Percentiles rank a stretch among this genome's conserved stretches.
Conservation (phyloP, 108 stramenopile genomes). For the Skeletonema menzelii region DNA sequence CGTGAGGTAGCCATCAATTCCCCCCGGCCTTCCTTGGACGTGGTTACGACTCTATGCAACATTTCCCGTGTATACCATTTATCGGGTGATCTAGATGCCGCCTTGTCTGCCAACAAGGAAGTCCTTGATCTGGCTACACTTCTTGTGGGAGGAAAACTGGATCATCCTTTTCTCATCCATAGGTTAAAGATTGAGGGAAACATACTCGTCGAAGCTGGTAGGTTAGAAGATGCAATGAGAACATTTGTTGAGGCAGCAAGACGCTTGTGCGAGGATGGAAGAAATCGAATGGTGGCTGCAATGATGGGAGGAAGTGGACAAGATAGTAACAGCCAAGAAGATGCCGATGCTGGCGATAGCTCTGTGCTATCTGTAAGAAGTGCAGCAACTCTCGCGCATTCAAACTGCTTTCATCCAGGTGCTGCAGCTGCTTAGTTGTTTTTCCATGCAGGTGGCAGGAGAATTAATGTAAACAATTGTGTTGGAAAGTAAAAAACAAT, state of each 20-base stretch:
- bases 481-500: background rate
- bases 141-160: constrained; percentile 27
- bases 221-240: constrained; percentile 48
- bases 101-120: constrained; percentile 36
- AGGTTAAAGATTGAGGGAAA: constrained; percentile 44
- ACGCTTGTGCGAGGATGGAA: constrained; percentile 35
- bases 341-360: constrained; percentile 48
- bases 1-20: constrained; percentile 18
- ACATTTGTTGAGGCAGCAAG: constrained; percentile 50
- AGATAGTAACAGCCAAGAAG: constrained; percentile 31
- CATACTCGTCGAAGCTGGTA: constrained; percentile 42
- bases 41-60: constrained; percentile 49
- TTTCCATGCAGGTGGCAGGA: too few relatives aligned
- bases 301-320: constrained; percentile 30
- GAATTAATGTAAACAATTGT: too few relatives aligned
- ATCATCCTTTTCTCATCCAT: constrained; percentile 52
- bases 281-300: constrained; percentile 32
- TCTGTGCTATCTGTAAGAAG: constrained; percentile 44
- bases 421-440: constrained; percentile 30
- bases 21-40: constrained; percentile 26
- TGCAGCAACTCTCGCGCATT: constrained; percentile 37
- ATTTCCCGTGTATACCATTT: constrained; percentile 45
- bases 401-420: constrained; percentile 31
- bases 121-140: constrained; percentile 25
- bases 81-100: constrained; percentile 46